These are phyloP conservation scores for Misopates orontium DNA, from an alignment of 257 asterid genomes.

Conservation along the genomic window DNA sequence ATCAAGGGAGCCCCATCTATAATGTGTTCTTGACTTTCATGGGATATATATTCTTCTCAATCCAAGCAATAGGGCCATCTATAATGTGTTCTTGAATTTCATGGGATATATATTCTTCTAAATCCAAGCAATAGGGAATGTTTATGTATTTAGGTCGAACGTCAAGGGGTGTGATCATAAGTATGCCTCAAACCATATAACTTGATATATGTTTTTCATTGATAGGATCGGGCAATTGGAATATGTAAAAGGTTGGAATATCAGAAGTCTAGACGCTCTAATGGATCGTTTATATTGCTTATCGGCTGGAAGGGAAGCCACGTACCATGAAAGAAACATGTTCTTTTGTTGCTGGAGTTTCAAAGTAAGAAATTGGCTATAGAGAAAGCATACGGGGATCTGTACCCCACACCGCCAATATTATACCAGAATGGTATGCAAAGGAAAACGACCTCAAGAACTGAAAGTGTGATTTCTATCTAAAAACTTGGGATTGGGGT, in stretches of 20 bases:
- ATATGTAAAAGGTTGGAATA: constrained; percentile 82
- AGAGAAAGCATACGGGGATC: constrained; percentile 85
- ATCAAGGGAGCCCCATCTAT: too few species aligned
- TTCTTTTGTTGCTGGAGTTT: constrained; percentile 83
- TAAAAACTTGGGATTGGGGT: neutral
- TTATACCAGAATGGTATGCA: constrained; percentile 82
- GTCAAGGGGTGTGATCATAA: neutral
- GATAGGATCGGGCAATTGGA: constrained; percentile 84
- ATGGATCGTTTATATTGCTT: constrained; percentile 89
- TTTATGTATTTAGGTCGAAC: too few species aligned
- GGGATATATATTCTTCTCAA: too few species aligned
- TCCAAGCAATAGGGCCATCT: too few species aligned
- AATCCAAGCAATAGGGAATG: too few species aligned
- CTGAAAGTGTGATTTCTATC: neutral
- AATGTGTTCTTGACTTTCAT: too few species aligned
- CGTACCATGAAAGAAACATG: constrained; percentile 94
- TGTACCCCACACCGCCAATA: constrained; percentile 77
- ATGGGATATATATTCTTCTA: too few species aligned
- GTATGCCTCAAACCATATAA: neutral
- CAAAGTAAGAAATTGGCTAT: constrained; percentile 92
- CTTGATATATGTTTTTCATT: neutral
- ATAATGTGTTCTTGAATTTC: too few species aligned
- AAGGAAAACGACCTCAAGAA: constrained; percentile 78
- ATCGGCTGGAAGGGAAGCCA: constrained; percentile 86
- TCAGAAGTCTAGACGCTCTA: constrained; percentile 82